Evolutionary conservation across 164 flowering plant species (phyloP).

Genomic region (Magnolia kwangsiensis): DNA sequence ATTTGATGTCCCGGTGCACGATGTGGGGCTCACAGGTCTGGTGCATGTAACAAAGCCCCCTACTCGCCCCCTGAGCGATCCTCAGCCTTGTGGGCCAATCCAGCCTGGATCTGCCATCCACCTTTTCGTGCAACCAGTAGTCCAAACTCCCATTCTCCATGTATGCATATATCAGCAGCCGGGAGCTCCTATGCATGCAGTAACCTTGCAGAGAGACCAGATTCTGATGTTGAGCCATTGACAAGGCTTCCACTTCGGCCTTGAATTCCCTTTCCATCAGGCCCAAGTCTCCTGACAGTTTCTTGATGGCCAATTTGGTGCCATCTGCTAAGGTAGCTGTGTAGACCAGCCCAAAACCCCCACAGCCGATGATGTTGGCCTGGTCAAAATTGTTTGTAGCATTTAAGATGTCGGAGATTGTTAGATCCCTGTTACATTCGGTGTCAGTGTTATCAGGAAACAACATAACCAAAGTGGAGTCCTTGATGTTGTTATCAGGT

Average conservation of each 20-base stretch:
- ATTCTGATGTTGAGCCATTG: constrained; percentile 13
- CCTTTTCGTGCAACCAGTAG: constrained; percentile 15
- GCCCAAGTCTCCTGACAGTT: constrained; percentile 11
- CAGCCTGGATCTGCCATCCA: constrained; percentile 6
- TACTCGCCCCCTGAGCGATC: constrained; percentile 50
- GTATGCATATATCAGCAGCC: constrained; percentile 11
- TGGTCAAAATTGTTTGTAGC: constrained; percentile 16
- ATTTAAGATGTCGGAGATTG: constrained; percentile 9
- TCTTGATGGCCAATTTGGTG: constrained; percentile 9
- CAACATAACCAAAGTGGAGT: constrained; percentile 11
- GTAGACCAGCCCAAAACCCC: constrained; percentile 16
- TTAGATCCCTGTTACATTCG: constrained; percentile 7
- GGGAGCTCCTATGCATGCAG: constrained; percentile 6
- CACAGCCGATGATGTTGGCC: constrained; percentile 17
- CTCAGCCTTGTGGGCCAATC: constrained; percentile 36
- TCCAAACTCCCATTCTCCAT: constrained; percentile 18
- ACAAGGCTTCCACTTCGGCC: constrained; percentile 18
- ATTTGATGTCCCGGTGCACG: constrained; percentile 75
- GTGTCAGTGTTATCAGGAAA: constrained; percentile 1
- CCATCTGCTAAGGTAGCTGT: constrained; percentile 13
- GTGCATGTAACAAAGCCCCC: constrained; percentile 72
- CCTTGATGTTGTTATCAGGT: background rate
- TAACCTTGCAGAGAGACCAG: constrained; percentile 13
- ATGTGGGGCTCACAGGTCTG: constrained; percentile 69
- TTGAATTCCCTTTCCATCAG: constrained; percentile 17